Base-by-base conservation (phyloP, 2,329 filamentous ascomycete genomes). In the Zymoseptoria crescenta region DNA sequence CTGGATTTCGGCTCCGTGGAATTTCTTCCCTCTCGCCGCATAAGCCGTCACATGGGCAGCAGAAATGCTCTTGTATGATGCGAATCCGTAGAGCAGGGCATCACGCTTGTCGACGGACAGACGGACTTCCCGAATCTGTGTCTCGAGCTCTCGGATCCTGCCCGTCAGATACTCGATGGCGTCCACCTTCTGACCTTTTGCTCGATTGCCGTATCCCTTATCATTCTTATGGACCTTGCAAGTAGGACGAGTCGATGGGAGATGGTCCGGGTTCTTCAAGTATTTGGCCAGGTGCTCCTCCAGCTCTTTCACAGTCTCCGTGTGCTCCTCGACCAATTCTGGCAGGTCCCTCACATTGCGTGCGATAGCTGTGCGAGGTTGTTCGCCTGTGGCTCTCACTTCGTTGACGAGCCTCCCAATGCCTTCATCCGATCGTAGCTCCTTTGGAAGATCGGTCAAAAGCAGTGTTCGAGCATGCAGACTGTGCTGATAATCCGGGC, bases 321-420 rank as follows among this genome's bases (percentile, higher is more conserved):
- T 87, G 69, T 99, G 92, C 70, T 95, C 83, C 60, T 87, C 84
- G 62, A 99, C 94, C 59, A 97, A 77, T 19, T 87, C 81, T 9
- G 94, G 94, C 10, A 99, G 80, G 48, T 93, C 87, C 73, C 93
- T 96, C 62, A 96, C 91, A 68, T 97, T 96, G 63, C 94, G 85
- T 24, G 91, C 92, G 67, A 97, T 87, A 9, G 89, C 87, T 20
- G 88, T 90, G 62, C 88, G 83, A 2, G 91, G 89, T 57, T 91
- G 84, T 9, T 88, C 88, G 9, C 88, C 87, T 24, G 87, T 89
- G 1, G 89, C 89, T 27, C 87, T 89, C 48, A 94, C 82, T 61
- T 86, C 79, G 64, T 96, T 91, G 28, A 91, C 89, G 59, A 99
- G 83, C 61, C 88, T 84, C 30, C 91, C 82, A 58, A 99, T 87